Evolutionary conservation across 169 alveolate species (phyloP).

Genomic region (Toxoplasma gondii): DNA sequence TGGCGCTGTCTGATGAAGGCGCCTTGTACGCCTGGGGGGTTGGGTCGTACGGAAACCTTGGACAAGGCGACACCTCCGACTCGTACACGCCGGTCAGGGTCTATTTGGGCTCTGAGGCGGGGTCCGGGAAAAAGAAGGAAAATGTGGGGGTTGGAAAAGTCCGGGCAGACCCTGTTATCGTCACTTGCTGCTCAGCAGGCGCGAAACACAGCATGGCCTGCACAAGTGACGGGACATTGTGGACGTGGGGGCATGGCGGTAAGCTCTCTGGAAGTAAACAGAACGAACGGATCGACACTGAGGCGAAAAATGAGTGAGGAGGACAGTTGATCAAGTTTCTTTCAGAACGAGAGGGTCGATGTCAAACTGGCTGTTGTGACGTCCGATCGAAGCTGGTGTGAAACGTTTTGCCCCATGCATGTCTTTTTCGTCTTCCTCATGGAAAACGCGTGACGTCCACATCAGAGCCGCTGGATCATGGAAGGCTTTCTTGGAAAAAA

Average conservation of each 20-base stretch:
- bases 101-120: not conserved
- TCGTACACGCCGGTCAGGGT: constrained; percentile 72
- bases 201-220: constrained; percentile 52
- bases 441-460: too few species aligned
- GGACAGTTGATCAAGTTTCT: too few species aligned
- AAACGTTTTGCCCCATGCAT: too few species aligned
- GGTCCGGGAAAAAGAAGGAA: not conserved
- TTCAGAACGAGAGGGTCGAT: too few species aligned
- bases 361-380: too few species aligned
- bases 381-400: too few species aligned
- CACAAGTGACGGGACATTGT: constrained; percentile 40
- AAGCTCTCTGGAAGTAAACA: not conserved
- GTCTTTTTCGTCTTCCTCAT: too few species aligned
- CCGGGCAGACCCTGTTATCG: not conserved
- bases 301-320: not conserved
- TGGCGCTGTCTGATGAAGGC: constrained; percentile 80
- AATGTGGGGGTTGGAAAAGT: not conserved
- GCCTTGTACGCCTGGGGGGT: constrained; percentile 83
- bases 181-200: constrained; percentile 51
- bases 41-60: constrained; percentile 81
- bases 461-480: too few species aligned
- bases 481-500: too few species aligned
- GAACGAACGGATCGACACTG: not conserved
- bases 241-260: constrained; percentile 68
- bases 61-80: constrained; percentile 77